Evolutionary conservation across 768 basidiomycete genomes (phyloP), one percentile per base, ranked within the genome.

Genomic region (Calocybe gangraenosa): DNA sequence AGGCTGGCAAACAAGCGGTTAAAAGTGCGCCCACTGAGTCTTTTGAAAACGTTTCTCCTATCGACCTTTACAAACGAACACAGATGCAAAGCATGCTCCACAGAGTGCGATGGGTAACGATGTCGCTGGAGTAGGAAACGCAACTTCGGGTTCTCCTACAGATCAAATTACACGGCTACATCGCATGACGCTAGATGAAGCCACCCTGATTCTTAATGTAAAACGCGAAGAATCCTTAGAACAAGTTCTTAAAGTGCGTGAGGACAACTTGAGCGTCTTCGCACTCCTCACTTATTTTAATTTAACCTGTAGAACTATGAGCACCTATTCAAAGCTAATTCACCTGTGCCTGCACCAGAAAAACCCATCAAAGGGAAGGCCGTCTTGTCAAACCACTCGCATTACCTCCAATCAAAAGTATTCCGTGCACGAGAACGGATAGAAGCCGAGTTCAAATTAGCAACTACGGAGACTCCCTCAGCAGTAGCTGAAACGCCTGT

Each of bases 351-450:
- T 34, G 63, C 75, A 37, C 70, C 79, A 11, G 70, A 73, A 47
- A 73, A 74, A 54, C 67, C 65, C 30, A 48, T 73, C 32, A 56
- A 73, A 11, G 68, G 75, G 30, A 78, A 71, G 60, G 67, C 65
- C 18, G 60, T 66, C 18, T 68, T 64, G 20, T 73, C 73, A 17
- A 56, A 67, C 30, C 74, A 92, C 60, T 93, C 92, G 28, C 90
- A 93, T 65, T 98, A 98, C 65, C 74, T 98, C 10, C 94, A 95
- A 62, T 94, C 92, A 23, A 99, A 99, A 68, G 91, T 99, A n/a
- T 80, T 91, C 36, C 82, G 96, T 33, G 95, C 96, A 15, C 78
- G 83, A 44, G 93, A 97, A 68, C 82, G 96, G 67, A 83, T 98
- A 76, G 88, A 96, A 62, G 94, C 94, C 0, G 95, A 99, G 73